Base-by-base conservation (phyloP, 805 yeast genomes). In the Candida coquimbonensis region DNA sequence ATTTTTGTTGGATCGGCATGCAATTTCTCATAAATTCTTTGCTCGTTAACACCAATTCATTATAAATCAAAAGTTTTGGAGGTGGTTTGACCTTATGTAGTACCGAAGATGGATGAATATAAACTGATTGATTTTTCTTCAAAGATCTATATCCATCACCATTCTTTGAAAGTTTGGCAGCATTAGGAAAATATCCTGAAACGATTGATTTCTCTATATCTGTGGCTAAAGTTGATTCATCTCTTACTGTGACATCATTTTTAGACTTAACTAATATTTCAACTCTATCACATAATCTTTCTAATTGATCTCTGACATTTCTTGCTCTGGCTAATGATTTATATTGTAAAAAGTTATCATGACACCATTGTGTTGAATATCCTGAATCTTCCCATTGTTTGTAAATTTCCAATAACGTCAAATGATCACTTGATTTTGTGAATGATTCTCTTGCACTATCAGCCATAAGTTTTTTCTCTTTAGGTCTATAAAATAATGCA, bases 161-260 rank as follows among this genome's bases (percentile, higher is more conserved):
- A n/a, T 83, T 78, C 70, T 85, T 87, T 68, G 91, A 72, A 24
- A 87, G 64, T 36, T 77, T 89, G 24, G 97, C 98, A 40, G 87
- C 95, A 68, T 93, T 97, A 93, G 95, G 89, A 72, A 93, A 93
- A 63, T 87, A 89, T 1, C 99, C 99, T 4, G 89, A 77, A 3
- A 87, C 78, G 45, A 93, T 69, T 0, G 98, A 93, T 62, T 84
- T 87, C 51, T 95, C 75, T 51, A 93, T 81, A 54, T 87, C 84
- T 49, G 74, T 77, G 61, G 81, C 81, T 63, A 84, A 82, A 34
- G 76, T 36, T 35, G 27, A 17, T 35, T 42, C 25, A 59, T 65
- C 9, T 59, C 55, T n/a, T 5, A 55, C 56, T 5, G 58, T 52
- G 6, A 62, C 59, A 0, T 66, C 62, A 32, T 69, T 60, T 13